A percentile compares a stretch with the other conserved stretches of the same genome.
Conservation (phyloP, 495 filamentous ascomycete species). For the Hypoxylon perforatum region DNA sequence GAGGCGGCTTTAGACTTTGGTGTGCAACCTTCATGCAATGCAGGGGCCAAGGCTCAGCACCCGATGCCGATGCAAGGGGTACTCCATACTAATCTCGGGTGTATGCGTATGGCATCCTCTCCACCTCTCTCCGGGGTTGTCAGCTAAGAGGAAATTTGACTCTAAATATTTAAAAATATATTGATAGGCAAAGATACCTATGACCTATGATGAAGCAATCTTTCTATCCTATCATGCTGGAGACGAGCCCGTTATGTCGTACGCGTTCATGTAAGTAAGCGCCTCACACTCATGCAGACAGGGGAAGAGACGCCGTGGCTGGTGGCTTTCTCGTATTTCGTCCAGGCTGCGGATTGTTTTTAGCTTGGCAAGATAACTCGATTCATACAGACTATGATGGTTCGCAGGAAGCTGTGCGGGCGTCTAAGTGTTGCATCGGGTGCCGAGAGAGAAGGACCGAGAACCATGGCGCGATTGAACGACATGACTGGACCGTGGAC, state of each 20-base stretch:
- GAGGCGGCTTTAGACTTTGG: slow-evolving; percentile 20
- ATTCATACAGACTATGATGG: slow-evolving; percentile 9
- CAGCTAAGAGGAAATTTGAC: slow-evolving; percentile 7
- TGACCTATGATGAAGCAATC: slow-evolving; percentile 11
- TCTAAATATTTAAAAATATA: slow-evolving; percentile 10
- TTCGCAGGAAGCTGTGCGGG: slow-evolving; percentile 9
- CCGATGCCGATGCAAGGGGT: slow-evolving; percentile 34
- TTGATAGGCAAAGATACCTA: no score
- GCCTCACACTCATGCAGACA: slow-evolving; percentile 5
- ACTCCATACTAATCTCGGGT: slow-evolving; percentile 31
- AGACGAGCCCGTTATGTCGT: slow-evolving; percentile 16
- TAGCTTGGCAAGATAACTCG: slow-evolving; percentile 28
- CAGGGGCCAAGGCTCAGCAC: slow-evolving; percentile 10
- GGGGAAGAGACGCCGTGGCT: slow-evolving; percentile 1
- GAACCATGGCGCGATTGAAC: neutral
- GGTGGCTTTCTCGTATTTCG: slow-evolving; percentile 29
- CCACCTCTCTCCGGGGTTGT: slow-evolving; percentile 22
- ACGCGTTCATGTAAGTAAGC: slow-evolving; percentile 18
- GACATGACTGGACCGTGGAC: slow-evolving; percentile 4
- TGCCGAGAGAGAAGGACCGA: slow-evolving; percentile 16
- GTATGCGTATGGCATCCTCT: neutral
- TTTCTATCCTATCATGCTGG: neutral
- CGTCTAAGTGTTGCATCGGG: slow-evolving; percentile 37
- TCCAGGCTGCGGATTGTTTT: slow-evolving; percentile 10
- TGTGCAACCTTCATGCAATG: slow-evolving; percentile 9